Percentiles rank a stretch among this genome's conserved stretches.
These are phyloP conservation scores for Pyricularia sp. DNA, from an alignment of 2,329 filamentous ascomycete genomes.

Conservation along the genomic window DNA sequence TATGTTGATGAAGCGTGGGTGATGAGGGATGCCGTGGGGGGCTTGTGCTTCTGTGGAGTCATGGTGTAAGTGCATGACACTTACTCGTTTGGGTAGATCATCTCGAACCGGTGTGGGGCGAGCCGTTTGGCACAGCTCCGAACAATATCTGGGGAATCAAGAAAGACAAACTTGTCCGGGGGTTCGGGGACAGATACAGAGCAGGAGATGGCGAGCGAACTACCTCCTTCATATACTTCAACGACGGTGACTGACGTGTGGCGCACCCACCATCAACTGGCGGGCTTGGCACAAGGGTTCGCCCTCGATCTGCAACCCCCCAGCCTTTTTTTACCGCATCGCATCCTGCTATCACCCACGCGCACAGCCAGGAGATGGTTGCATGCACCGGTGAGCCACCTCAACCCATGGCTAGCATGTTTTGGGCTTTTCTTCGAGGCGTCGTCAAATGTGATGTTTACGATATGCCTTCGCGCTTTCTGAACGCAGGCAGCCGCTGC, in stretches of 20 bases:
- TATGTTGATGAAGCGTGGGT: background rate
- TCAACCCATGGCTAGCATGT: background rate
- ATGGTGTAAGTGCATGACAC: constrained; percentile 1
- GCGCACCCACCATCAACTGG: background rate
- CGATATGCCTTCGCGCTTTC: background rate
- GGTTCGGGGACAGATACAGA: background rate
- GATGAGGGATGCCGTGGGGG: background rate
- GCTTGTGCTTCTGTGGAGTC: background rate
- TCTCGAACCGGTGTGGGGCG: background rate
- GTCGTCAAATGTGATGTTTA: background rate
- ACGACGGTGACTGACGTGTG: background rate
- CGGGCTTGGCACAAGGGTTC: background rate
- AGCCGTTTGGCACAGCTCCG: background rate
- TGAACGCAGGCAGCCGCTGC: background rate
- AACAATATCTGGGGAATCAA: background rate
- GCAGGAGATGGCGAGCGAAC: background rate
- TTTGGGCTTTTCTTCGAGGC: background rate
- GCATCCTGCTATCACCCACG: background rate
- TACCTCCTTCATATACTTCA: background rate
- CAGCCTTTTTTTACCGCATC: background rate
- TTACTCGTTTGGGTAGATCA: constrained; percentile 1
- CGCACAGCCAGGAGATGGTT: background rate
- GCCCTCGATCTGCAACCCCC: background rate
- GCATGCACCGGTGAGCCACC: background rate
- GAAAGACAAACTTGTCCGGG: background rate